phyloP scores from a whole-genome alignment of 1,284 basidiomycete species.

The Filobasidium uniguttulatum region DNA sequence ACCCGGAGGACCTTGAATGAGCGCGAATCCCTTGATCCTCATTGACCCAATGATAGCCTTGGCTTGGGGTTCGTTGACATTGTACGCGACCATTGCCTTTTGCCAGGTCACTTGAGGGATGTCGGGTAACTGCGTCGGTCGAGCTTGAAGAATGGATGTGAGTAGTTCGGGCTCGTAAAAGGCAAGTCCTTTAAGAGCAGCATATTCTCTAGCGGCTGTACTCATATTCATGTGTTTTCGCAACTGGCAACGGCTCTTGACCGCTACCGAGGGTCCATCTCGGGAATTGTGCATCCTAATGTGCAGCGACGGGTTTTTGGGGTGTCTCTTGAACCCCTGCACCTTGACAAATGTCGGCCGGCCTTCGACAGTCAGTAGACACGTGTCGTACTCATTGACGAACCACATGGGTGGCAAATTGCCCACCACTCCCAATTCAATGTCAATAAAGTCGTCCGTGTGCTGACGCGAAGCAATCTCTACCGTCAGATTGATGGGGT shows the following conservation, averaged over 20 bases:
- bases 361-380: constrained; percentile 48
- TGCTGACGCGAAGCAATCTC: constrained; percentile 46
- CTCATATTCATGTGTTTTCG: constrained; percentile 73
- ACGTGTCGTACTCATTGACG: constrained; percentile 64
- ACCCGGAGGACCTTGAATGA: constrained; percentile 97
- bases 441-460: constrained; percentile 34
- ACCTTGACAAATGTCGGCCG: constrained; percentile 56
- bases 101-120: constrained; percentile 48
- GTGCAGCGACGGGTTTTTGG: constrained; percentile 40
- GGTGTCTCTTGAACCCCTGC: constrained; percentile 47
- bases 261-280: constrained; percentile 31
- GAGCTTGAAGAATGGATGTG: constrained; percentile 54
- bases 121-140: constrained; percentile 42
- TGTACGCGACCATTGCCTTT: constrained; percentile 54
- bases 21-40: constrained; percentile 60
- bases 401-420: constrained; percentile 53
- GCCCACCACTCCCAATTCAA: constrained; percentile 36
- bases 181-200: constrained; percentile 65
- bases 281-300: constrained; percentile 37
- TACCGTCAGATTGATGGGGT: constrained; percentile 52
- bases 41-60: constrained; percentile 71
- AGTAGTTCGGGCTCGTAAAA: constrained; percentile 58
- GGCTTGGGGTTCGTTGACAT: constrained; percentile 89
- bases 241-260: constrained; percentile 55
- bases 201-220: constrained; percentile 85